phyloP scores from a whole-genome alignment of 2,329 filamentous ascomycete species.

The Botrytis elliptica region DNA sequence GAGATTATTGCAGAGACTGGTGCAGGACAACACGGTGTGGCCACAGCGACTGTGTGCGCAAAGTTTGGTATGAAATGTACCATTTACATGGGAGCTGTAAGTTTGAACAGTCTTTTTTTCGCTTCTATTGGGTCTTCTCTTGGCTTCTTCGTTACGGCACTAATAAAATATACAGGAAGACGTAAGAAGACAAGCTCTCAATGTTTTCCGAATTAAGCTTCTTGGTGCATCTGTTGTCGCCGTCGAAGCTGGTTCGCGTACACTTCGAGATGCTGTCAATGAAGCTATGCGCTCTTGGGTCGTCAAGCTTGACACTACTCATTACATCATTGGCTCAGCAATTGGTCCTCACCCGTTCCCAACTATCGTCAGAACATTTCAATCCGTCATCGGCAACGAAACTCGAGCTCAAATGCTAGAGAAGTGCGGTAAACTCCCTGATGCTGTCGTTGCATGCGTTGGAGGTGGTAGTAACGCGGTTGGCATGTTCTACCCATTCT shows the following conservation, averaged over 20 bases:
- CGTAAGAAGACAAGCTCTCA: constrained; percentile 90
- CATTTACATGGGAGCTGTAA: constrained; percentile 87
- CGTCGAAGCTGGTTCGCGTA: constrained; percentile 85
- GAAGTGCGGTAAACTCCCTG: constrained; percentile 83
- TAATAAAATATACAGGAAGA: constrained; percentile 59
- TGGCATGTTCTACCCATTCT: constrained; percentile 98
- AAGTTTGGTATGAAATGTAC: constrained; percentile 99
- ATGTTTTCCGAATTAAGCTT: constrained; percentile 97
- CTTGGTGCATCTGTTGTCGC: constrained; percentile 90
- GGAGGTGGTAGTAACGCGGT: constrained; percentile 93
- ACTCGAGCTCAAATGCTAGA: constrained; percentile 89
- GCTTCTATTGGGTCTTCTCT: no score
- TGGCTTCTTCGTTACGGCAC: constrained; percentile 13
- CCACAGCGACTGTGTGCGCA: constrained; percentile 94
- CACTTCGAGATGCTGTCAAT: constrained; percentile 86
- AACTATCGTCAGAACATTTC: constrained; percentile 95
- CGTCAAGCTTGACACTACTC: constrained; percentile 84
- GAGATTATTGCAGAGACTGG: constrained; percentile 98
- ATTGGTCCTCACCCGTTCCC: constrained; percentile 98
- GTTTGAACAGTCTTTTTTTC: constrained; percentile 19
- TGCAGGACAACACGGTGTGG: constrained; percentile 95
- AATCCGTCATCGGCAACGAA: constrained; percentile 92
- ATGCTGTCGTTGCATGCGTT: constrained; percentile 94
- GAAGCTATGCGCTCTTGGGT: constrained; percentile 95
- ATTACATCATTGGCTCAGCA: constrained; percentile 97